Evolutionary conservation across 2,329 filamentous ascomycete genomes (phyloP), one percentile per base, ranked within the genome.

Genomic region (Fusarium illudens): DNA sequence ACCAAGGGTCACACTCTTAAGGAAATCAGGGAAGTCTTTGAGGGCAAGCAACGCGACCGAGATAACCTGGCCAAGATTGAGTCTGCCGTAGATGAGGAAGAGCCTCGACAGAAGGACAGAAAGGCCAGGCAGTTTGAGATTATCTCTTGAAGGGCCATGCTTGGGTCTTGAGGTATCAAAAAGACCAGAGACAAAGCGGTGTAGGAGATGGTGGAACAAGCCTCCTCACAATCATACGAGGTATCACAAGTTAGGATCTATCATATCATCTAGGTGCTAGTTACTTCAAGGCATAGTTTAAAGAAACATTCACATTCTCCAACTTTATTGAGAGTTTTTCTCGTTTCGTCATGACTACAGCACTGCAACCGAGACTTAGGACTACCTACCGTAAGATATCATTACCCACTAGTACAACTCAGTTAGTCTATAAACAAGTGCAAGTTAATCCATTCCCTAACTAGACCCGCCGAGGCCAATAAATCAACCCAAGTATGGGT

Each of bases 1-100:
- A 77, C 75, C 3, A 75, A 73, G 48, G 75, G 73, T 0, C 58
- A 65, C 12, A 69, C 65, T 1, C 54, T 76, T 11, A 74, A 77
- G 50, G 73, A 77, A 48, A 73, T 76, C 54, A 58, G 63, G 0
- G 65, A 70, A 20, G 58, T 76, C 4, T 76, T 76, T 42, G 75
- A 75, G 15, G 75, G 64, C 17, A 52, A 52, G 22, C 46, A 22
- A 11, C 20, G 7, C 10, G 20, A 32, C 15, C 17, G 33, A 6
- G 46, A 50, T 27, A 73, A 67, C 12, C 9, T 50, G 29, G 46
- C 29, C 9, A 50, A 50, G 30, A 29, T 50, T 25, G 46, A 50
- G 46, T 50, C 46, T 15, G 46, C 19, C 4, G 19, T 32, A 2
- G 46, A 50, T 7, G 46, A 33, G 7, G 46, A 50, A 5, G 30